A percentile compares a stretch with the other conserved stretches of the same genome.
Conservation (phyloP, 192 early-diverging fungal genomes). For the Entomortierella parvispora region DNA sequence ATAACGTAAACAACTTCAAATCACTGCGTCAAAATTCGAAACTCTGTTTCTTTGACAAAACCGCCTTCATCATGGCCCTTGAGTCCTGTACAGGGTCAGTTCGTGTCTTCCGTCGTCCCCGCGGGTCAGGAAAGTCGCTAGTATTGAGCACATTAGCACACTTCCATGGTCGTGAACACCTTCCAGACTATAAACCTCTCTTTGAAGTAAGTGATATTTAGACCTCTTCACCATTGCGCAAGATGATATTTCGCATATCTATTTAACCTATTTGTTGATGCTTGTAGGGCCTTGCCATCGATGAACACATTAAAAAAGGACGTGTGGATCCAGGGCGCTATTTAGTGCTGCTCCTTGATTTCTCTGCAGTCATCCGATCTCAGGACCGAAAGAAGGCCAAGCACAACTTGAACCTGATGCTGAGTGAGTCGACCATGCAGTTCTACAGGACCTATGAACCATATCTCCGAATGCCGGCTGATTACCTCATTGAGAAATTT, state of each 20-base stretch:
- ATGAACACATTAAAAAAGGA: slow-evolving; percentile 26
- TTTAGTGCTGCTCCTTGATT: slow-evolving; percentile 37
- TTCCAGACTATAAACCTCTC: slow-evolving; percentile 31
- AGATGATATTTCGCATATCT: slow-evolving; percentile 10
- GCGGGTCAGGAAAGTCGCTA: slow-evolving; percentile 48
- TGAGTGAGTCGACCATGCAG: slow-evolving; percentile 30
- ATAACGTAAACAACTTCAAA: slow-evolving; percentile 32
- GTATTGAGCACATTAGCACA: slow-evolving; percentile 41
- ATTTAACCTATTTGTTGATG: slow-evolving; percentile 10
- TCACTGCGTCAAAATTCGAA: slow-evolving; percentile 16
- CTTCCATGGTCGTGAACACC: slow-evolving; percentile 53
- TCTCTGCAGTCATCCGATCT: slow-evolving; percentile 24
- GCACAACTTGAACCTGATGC: slow-evolving; percentile 29
- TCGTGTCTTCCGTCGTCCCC: slow-evolving; percentile 47
- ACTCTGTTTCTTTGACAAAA: slow-evolving; percentile 43
- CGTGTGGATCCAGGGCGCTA: slow-evolving; percentile 13
- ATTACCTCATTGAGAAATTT: slow-evolving; percentile 24
- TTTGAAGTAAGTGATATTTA: slow-evolving; percentile 34
- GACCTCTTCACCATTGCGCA: slow-evolving; percentile 20
- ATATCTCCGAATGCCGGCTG: slow-evolving; percentile 26
- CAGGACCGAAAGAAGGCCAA: slow-evolving; percentile 9
- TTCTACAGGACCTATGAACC: slow-evolving; percentile 45
- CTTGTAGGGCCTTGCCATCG: slow-evolving; percentile 37
- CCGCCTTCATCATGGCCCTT: slow-evolving; percentile 34
- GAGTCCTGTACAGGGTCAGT: slow-evolving; percentile 20